These are phyloP conservation scores for Omphalotus olearius DNA, from an alignment of 1,284 basidiomycete species.

Conservation along the genomic window DNA sequence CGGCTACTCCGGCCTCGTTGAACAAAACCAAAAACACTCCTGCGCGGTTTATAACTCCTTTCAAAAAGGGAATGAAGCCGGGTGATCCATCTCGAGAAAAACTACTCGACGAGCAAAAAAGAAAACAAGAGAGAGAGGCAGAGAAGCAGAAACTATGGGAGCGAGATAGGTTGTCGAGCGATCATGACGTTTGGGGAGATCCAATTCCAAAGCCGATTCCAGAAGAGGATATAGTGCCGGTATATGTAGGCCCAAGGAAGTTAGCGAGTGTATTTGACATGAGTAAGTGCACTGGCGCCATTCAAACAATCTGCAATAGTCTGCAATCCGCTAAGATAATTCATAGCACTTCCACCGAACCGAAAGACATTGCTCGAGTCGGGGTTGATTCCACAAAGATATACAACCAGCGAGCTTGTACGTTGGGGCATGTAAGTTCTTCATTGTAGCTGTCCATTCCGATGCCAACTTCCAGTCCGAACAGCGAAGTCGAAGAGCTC, in stretches of 20 bases:
- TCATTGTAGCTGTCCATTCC: not conserved
- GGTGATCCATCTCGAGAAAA: slow-evolving; percentile 43
- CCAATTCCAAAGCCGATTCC: too few relatives aligned
- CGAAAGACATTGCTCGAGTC: slow-evolving; percentile 45
- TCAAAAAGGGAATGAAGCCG: slow-evolving; percentile 57
- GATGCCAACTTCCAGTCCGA: slow-evolving; percentile 13
- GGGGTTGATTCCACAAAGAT: slow-evolving; percentile 55
- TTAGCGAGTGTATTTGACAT: slow-evolving; percentile 37
- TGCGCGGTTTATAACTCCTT: slow-evolving; percentile 62
- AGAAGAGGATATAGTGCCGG: too few relatives aligned
- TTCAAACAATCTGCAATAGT: not conserved
- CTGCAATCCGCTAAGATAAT: slow-evolving; percentile 3
- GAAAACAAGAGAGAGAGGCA: not conserved
- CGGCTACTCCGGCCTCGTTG: slow-evolving; percentile 12
- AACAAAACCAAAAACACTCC: slow-evolving; percentile 27
- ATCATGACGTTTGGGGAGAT: not conserved
- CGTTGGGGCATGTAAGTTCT: slow-evolving; percentile 60
- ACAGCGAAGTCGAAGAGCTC: slow-evolving; percentile 54
- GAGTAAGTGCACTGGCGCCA: slow-evolving; percentile 31
- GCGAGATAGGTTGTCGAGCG: not conserved
- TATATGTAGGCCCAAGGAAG: not conserved
- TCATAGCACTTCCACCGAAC: slow-evolving; percentile 33
- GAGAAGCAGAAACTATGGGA: too few relatives aligned
- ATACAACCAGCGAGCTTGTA: slow-evolving; percentile 45
- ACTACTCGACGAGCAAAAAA: slow-evolving; percentile 20